Evolutionary conservation across 805 yeast species (phyloP).

Genomic region (Ogataea zsoltii): DNA sequence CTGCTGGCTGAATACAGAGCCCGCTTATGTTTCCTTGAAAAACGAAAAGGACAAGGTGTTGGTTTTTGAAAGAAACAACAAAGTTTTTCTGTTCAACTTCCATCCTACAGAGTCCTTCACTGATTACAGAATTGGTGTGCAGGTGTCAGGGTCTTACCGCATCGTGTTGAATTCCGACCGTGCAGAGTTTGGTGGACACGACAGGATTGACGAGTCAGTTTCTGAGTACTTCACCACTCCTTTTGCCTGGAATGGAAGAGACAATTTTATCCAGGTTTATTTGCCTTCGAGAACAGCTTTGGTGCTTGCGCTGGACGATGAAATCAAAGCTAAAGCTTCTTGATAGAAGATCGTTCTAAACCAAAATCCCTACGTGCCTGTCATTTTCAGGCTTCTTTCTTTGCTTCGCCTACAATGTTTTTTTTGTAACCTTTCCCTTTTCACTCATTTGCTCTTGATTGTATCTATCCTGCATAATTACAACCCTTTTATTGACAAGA

Average conservation of each 20-base stretch:
- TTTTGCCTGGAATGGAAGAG: constrained; percentile 77
- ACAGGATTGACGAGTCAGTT: constrained; percentile 57
- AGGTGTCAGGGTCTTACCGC: constrained; percentile 71
- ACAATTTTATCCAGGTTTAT: constrained; percentile 73
- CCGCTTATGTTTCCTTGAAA: constrained; percentile 86
- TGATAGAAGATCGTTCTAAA: too few species aligned
- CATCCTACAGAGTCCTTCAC: constrained; percentile 81
- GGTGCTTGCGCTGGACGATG: constrained; percentile 50
- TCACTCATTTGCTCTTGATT: not conserved
- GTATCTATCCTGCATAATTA: too few species aligned
- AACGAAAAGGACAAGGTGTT: constrained; percentile 87
- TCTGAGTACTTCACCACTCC: constrained; percentile 68
- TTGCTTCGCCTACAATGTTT: not conserved
- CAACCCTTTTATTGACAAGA: not conserved
- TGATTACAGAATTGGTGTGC: constrained; percentile 91
- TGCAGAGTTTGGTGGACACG: constrained; percentile 76
- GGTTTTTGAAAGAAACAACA: constrained; percentile 84
- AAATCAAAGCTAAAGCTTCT: constrained; percentile 8
- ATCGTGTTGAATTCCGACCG: constrained; percentile 77
- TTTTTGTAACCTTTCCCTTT: not conserved
- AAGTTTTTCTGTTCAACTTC: constrained; percentile 85
- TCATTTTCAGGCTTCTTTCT: constrained; percentile 1
- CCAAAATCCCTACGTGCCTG: too few species aligned
- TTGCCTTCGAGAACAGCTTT: constrained; percentile 78
- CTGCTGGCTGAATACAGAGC: constrained; percentile 67